Conservation (phyloP, 306 rosid species). For the Clitoria ternatea region DNA sequence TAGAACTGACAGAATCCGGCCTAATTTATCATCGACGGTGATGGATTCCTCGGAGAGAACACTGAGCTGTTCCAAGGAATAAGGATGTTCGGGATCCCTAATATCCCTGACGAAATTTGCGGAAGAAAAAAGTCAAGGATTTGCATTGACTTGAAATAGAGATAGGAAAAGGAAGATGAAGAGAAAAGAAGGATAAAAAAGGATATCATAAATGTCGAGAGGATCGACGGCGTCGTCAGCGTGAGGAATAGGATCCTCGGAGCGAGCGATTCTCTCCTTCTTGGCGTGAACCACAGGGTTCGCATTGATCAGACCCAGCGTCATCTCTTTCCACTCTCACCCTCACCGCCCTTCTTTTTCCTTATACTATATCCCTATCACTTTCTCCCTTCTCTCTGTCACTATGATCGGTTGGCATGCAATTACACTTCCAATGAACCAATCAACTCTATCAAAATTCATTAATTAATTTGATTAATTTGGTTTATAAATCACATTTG, state of each 20-base stretch:
- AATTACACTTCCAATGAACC: too few relatives aligned
- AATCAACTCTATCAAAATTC: too few relatives aligned
- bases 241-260: slow-evolving; percentile 61
- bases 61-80: slow-evolving; percentile 94
- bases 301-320: slow-evolving; percentile 92
- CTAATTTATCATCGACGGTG: slow-evolving; percentile 82
- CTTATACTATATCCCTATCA: too few relatives aligned
- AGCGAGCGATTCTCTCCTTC: slow-evolving; percentile 76
- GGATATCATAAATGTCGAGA: slow-evolving; percentile 97
- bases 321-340: slow-evolving; percentile 42
- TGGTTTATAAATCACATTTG: too few relatives aligned
- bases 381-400: not conserved
- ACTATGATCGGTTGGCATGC: too few relatives aligned
- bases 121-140: slow-evolving; percentile 60
- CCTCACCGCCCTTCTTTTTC: not conserved
- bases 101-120: slow-evolving; percentile 92
- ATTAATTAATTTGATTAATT: too few relatives aligned
- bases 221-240: slow-evolving; percentile 79
- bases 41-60: slow-evolving; percentile 95
- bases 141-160: not conserved
- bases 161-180: not conserved
- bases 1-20: slow-evolving; percentile 66
- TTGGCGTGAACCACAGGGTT: slow-evolving; percentile 95
- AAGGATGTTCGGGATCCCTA: slow-evolving; percentile 99
- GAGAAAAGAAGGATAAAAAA: not conserved